Evolutionary conservation across 2,329 filamentous ascomycete genomes (phyloP), one percentile per base, ranked within the genome.

Genomic region (Aureobasidium namibiae): DNA sequence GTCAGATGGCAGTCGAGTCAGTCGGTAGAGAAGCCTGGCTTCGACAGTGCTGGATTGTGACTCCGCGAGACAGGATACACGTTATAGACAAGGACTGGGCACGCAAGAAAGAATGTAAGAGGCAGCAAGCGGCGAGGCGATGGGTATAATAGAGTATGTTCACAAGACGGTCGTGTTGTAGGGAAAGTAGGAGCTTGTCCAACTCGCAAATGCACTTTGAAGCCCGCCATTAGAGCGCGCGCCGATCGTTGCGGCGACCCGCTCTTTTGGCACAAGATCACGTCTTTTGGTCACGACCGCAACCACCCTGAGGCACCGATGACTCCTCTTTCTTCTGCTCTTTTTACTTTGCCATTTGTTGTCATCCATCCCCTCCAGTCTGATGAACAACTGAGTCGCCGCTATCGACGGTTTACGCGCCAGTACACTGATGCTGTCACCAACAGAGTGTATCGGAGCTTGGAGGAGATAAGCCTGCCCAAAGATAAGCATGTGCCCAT

Each of bases 1-100:
- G 33, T 57, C 54, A 57, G 54, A 57, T 57, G 54, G 42, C 23
- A 14, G 42, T 46, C 42, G 54, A 57, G 54, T 57, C 54, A 57
- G 54, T 57, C 41, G 54, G 38, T 31, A 56, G 38, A 18, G 54
- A 57, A 46, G 54, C 54, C 42, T 57, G 42, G 39, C 42, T 46
- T 39, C 39, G 36, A 56, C 23, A 16, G 52, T 56, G 52, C 52
- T n/a, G 38, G 26, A 18, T 45, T 36, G 53, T 56, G 41, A 56
- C 53, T 39, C 39, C 11, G 26, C 36, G 36, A 42, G 16, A 29
- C 33, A 24, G 38, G 26, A 26, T 21, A 36, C 50, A 24, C 50
- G 23, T 18, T 23, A 13, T 42, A 24, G 50, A 33, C 50, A 42
- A 39, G 26, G 50, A 14, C n/a, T 33, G 50, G 50, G 16, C 24